Conservation (phyloP, 106 monocot species). For the Apostasia shenzhenica region DNA sequence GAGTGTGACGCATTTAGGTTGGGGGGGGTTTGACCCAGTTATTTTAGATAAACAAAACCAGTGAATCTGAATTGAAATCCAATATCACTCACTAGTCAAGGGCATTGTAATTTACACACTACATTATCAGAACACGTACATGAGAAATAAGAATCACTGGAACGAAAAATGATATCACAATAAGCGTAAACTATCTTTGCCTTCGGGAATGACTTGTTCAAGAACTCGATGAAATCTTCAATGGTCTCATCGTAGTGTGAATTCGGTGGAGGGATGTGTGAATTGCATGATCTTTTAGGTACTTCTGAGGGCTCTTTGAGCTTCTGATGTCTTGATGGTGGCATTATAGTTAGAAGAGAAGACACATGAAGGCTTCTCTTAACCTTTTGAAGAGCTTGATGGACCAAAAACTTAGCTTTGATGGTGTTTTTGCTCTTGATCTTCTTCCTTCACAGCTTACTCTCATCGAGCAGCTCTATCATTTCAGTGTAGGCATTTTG, state of each 20-base stretch:
- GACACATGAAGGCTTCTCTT: not conserved
- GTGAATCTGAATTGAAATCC: too few species aligned
- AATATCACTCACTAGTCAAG: too few species aligned
- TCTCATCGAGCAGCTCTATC: too few species aligned
- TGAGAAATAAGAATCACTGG: too few species aligned
- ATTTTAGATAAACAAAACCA: too few species aligned
- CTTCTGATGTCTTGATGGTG: not conserved
- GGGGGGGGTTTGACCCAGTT: too few species aligned
- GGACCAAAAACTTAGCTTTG: not conserved
- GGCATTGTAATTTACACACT: too few species aligned
- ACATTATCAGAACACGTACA: too few species aligned
- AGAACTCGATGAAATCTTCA: conserved; percentile 28
- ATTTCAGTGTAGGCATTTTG: too few species aligned
- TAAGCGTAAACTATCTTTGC: not conserved
- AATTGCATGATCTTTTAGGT: not conserved
- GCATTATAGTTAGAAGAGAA: not conserved
- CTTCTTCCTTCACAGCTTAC: conserved; percentile 2
- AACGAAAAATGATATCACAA: too few species aligned
- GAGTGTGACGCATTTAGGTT: too few species aligned
- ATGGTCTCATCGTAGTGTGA: conserved; percentile 27
- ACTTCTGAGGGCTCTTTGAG: not conserved
- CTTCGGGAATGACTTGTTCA: conserved; percentile 13
- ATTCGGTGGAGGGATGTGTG: conserved; percentile 3
- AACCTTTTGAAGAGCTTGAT: conserved; percentile 3
- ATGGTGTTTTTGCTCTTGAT: not conserved